Base-by-base conservation (phyloP, 495 filamentous ascomycete species). In the Penicillium lagena region DNA sequence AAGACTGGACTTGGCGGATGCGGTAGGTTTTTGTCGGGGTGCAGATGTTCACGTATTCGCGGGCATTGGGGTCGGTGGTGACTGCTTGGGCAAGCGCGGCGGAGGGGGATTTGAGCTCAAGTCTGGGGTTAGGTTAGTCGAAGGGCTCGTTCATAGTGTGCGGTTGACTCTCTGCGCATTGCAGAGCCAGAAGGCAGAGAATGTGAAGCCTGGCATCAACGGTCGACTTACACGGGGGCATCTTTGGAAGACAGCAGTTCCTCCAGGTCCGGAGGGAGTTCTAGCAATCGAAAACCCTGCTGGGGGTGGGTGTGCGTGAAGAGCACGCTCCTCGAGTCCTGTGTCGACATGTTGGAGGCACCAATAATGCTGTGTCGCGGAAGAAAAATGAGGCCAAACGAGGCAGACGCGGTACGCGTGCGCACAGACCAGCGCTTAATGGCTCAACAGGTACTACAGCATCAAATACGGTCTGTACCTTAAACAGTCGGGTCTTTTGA, bases 1-100 rank as follows among this genome's bases (percentile, higher is more conserved):
- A 95, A 0, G 89, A 91, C 56, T 91, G 89, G 49, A 95, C 89
- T 63, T 95, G 89, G 13, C 87, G 87, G 40, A 95, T 72, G 29
- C 80, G 80, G 71, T 83, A 96, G 13, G 84, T 90, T 58, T 80
- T 72, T 12, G 71, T 66, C 2, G 76, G 62, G 3, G 83, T 85
- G 60, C 81, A 89, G 47, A 96, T 74, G 43, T 93, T 79, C 35
- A 86, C 85, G 46, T 83, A 81, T 49, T 81, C 73, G 4, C 67
- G 62, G 27, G 71, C 68, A 28, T 75, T 49, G 36, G 57, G 49
- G 29, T 56, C 52, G 28, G 43, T 22, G 22, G 22, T 29, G 11
- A 49, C 59, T 36, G 58, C 50, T 15, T 52, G 50, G 28, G 59
- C 49, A 39, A 56, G 50, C 15, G 46, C 50, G 29, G 51, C 35